Conservation (phyloP, 1,139 yeast species). For the Hemisphaericaspora xylofermentans region DNA sequence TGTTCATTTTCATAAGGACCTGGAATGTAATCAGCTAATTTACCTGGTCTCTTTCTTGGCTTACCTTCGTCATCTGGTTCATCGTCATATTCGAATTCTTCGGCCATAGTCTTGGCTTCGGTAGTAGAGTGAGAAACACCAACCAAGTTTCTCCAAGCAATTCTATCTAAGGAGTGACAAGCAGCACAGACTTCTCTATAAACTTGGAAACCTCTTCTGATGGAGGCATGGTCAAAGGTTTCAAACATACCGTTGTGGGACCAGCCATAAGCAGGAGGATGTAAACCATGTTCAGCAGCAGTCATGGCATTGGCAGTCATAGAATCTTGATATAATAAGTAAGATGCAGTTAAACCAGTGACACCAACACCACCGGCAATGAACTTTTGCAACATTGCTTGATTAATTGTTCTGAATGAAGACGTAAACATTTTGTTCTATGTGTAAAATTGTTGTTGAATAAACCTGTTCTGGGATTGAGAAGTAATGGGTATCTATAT, state of each 20-base stretch:
- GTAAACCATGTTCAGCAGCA: slow-evolving; percentile 98
- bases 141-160: slow-evolving; percentile 98
- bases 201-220: slow-evolving; percentile 99
- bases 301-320: slow-evolving; percentile 95
- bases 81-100: slow-evolving; percentile 95
- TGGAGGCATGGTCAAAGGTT: slow-evolving; percentile 92
- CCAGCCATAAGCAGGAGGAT: slow-evolving; percentile 92
- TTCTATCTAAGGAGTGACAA: slow-evolving; percentile 94
- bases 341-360: slow-evolving; percentile 71
- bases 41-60: slow-evolving; percentile 98
- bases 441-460: not conserved
- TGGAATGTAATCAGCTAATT: slow-evolving; percentile 92
- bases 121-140: slow-evolving; percentile 92
- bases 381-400: slow-evolving; percentile 51
- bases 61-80: slow-evolving; percentile 99
- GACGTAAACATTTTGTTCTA: slow-evolving; percentile 26
- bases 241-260: slow-evolving; percentile 90
- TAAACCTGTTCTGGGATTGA: not conserved
- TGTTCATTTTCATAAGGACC: slow-evolving; percentile 96
- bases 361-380: slow-evolving; percentile 66
- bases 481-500: not conserved
- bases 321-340: slow-evolving; percentile 74
- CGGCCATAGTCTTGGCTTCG: slow-evolving; percentile 93
- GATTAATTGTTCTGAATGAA: slow-evolving; percentile 21
- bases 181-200: slow-evolving; percentile 99